Evolutionary conservation across 345 rosid species (phyloP).

Genomic region (Corchorus capsularis): DNA sequence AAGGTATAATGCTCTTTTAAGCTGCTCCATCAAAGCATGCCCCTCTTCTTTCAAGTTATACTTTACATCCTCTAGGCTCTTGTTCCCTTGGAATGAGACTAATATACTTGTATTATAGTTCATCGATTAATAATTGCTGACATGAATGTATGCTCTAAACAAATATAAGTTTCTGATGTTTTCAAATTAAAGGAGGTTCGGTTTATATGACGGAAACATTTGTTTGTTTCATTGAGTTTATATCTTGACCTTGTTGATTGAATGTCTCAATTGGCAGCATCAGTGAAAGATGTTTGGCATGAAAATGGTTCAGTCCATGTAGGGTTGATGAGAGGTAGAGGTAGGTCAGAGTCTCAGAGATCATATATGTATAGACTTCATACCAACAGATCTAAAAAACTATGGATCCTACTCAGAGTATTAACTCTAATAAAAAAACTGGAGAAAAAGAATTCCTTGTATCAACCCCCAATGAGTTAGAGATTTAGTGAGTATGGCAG

Average conservation of each 20-base stretch:
- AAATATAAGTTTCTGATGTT: neutral
- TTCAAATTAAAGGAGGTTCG: neutral
- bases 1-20: conserved; percentile 6
- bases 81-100: neutral
- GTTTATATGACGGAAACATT: neutral
- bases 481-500: neutral
- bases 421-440: neutral
- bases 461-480: neutral
- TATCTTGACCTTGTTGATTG: neutral
- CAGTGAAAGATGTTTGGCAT: neutral
- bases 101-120: neutral
- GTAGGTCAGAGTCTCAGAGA: neutral
- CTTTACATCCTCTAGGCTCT: neutral
- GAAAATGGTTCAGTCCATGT: neutral
- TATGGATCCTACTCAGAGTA: neutral
- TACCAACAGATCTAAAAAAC: neutral
- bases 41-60: neutral
- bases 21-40: neutral
- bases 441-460: neutral
- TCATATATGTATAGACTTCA: neutral
- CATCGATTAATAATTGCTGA: neutral
- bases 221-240: neutral
- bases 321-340: neutral
- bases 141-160: neutral
- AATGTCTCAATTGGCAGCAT: neutral